phyloP scores from a whole-genome alignment of 2,329 filamentous ascomycete genomes.

The Alternaria tenuissima region DNA sequence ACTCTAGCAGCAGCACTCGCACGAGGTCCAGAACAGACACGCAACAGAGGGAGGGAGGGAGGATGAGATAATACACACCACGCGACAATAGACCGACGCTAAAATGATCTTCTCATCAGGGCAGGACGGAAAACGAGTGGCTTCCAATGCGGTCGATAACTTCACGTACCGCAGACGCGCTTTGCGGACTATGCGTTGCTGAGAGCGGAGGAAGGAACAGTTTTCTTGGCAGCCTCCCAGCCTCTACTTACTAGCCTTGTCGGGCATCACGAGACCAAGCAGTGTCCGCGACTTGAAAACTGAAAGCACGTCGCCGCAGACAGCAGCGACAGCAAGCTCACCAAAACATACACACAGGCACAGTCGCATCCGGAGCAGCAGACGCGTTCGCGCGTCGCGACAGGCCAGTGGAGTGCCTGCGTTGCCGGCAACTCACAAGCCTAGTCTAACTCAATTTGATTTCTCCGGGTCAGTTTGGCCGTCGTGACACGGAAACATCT shows the following conservation, averaged over 20 bases:
- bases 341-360: constrained; percentile 2
- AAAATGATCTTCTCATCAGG: constrained; percentile 40
- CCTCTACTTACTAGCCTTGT: constrained; percentile 22
- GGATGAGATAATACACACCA: constrained; percentile 30
- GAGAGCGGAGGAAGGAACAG: constrained; percentile 28
- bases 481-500: constrained; percentile 48
- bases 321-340: constrained; percentile 6
- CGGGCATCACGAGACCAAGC: constrained; percentile 23
- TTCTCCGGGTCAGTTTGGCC: constrained; percentile 42
- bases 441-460: constrained; percentile 47
- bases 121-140: constrained; percentile 34
- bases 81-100: constrained; percentile 35
- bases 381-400: constrained; percentile 38
- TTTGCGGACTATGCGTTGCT: constrained; percentile 48
- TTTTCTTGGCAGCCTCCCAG: constrained; percentile 16
- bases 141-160: constrained; percentile 40
- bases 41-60: constrained; percentile 19
- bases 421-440: constrained; percentile 45
- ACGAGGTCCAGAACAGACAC: constrained; percentile 25
- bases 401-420: constrained; percentile 49
- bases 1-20: constrained; percentile 27
- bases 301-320: constrained; percentile 7
- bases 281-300: constrained; percentile 26
- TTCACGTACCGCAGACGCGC: constrained; percentile 44
- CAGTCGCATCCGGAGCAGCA: constrained; percentile 11